Base-by-base conservation (phyloP, 768 basidiomycete species). In the Tulasnella sp. region DNA sequence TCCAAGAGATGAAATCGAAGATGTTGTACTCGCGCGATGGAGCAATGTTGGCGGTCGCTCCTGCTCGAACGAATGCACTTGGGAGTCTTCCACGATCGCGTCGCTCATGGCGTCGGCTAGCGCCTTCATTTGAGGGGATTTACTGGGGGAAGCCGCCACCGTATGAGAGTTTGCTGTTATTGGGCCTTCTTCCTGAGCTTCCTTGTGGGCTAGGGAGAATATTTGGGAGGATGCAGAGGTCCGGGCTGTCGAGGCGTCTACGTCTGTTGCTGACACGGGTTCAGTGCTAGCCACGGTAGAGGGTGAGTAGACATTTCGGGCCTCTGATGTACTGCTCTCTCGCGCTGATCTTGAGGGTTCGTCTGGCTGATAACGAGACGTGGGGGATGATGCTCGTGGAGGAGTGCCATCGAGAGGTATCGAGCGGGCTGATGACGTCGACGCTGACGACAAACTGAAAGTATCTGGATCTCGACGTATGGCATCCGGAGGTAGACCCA, bases 21-120 rank as follows among this genome's bases (percentile, higher is more conserved):
- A 64, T 12, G 59, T 42, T 17, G 53, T 63, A 31, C 64, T 65
- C 4, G 49, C 55, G 25, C 54, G 54, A 29, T 56, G 34, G 25
- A 56, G 54, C 44, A 42, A 30, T 10, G 54, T 5, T 22, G 52
- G 21, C 12, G 52, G 27, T 17, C 4, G 21, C 31, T 15, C 34
- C 15, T 38, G 34, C 34, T 38, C 19, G 19, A 29, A 27, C 4
- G 22, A 19, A 17, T 54, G 31, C 8, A 34, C 31, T 22, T 53
- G 17, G 29, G 15, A 15, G 52, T 38, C 19, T 22, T 38, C 31
- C 3, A 42, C 27, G 11, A 43, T 43, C 21, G 19, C 54, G 22
- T 38, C 41, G 7, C 25, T 56, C 41, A 56, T 46, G 43, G 54
- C 44, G 22, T 38, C 41, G 21, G 54, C 31, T 42, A 56, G 27